Conservation (phyloP, 176 grass and related monocot genomes). For the Ensete glaucum region DNA sequence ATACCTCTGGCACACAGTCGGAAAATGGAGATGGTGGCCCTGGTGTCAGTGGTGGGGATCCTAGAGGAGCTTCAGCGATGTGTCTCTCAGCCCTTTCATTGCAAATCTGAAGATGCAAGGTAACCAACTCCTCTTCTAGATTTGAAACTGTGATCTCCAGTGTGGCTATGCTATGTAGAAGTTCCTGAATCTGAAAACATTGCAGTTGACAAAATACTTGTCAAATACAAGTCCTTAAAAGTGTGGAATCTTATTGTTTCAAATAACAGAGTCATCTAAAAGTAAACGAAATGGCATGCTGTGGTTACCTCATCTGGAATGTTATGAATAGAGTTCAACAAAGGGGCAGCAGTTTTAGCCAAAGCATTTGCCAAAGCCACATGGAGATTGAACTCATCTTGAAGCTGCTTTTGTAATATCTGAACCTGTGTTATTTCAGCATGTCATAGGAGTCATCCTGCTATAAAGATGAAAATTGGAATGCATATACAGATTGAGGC, state of each 20-base stretch:
- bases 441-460: not conserved
- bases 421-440: slow-evolving; percentile 41
- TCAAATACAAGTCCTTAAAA: slow-evolving; percentile 6
- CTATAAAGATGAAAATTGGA: not conserved
- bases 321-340: slow-evolving; percentile 47
- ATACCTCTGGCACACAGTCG: slow-evolving; percentile 49
- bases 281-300: not conserved
- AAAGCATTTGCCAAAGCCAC: slow-evolving; percentile 58
- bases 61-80: slow-evolving; percentile 60
- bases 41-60: slow-evolving; percentile 32
- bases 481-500: not conserved
- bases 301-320: slow-evolving; percentile 54
- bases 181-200: slow-evolving; percentile 48
- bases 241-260: not conserved
- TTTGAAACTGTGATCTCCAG: slow-evolving; percentile 66
- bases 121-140: slow-evolving; percentile 75
- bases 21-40: slow-evolving; percentile 40
- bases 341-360: slow-evolving; percentile 26
- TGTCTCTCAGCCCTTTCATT: slow-evolving; percentile 73
- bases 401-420: slow-evolving; percentile 69
- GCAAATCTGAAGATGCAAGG: slow-evolving; percentile 69
- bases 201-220: slow-evolving; percentile 13
- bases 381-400: slow-evolving; percentile 79
- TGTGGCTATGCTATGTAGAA: slow-evolving; percentile 55
- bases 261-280: not conserved